These are phyloP conservation scores for Trametes pubescens DNA, from an alignment of 1,284 basidiomycete genomes.

Conservation along the genomic window DNA sequence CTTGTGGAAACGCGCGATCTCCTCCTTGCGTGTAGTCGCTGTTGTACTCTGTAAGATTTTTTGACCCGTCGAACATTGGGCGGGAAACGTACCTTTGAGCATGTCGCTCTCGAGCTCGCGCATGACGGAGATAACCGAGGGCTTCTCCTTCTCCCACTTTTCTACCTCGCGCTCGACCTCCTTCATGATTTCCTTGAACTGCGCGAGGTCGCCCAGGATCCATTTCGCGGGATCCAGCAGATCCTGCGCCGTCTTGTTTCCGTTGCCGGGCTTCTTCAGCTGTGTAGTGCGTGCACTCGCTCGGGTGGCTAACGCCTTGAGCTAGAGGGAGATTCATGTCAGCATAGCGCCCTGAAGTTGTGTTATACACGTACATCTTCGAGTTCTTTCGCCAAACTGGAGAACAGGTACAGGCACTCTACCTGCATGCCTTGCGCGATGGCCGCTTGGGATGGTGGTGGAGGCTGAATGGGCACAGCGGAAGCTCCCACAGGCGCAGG, in stretches of 20 bases:
- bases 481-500: constrained; percentile 41
- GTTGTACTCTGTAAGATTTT: constrained; percentile 2
- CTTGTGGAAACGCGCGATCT: constrained; percentile 76
- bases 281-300: constrained; percentile 35
- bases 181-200: constrained; percentile 58
- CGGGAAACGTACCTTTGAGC: constrained; percentile 62
- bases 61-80: not conserved
- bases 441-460: constrained; percentile 8
- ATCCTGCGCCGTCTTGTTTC: constrained; percentile 52
- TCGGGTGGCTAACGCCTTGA: constrained; percentile 49
- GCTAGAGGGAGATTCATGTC: constrained; percentile 42
- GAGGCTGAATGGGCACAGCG: not conserved
- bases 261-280: constrained; percentile 33
- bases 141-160: constrained; percentile 54
- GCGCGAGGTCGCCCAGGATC: constrained; percentile 58
- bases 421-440: constrained; percentile 67
- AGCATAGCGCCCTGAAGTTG: constrained; percentile 9
- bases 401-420: constrained; percentile 59
- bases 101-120: constrained; percentile 68
- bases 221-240: constrained; percentile 59
- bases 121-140: constrained; percentile 51
- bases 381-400: constrained; percentile 57
- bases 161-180: constrained; percentile 60
- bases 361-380: constrained; percentile 52
- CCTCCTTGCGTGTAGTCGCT: constrained; percentile 80